A percentile compares a stretch with the other conserved stretches of the same genome.
Conservation (phyloP, 2,329 filamentous ascomycete genomes). For the Hypoxylon sp. region DNA sequence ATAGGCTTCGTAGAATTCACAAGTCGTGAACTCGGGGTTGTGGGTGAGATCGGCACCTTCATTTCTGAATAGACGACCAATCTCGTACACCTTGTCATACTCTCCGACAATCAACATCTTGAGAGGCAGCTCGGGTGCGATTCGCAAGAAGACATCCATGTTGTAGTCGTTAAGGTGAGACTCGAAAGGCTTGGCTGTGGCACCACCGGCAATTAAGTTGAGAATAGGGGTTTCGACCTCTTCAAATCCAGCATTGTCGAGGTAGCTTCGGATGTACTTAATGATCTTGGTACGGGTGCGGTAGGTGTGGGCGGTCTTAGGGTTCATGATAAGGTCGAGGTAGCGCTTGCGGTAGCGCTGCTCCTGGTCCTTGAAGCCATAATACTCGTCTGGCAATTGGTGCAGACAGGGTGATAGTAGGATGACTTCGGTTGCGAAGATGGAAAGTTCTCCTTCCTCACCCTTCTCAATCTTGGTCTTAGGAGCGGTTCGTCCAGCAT, state of each 20-base stretch:
- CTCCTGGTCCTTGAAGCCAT: conserved; percentile 95
- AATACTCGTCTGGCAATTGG: conserved; percentile 89
- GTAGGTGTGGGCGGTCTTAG: conserved; percentile 85
- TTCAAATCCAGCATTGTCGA: conserved; percentile 88
- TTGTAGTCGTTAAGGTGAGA: conserved; percentile 97
- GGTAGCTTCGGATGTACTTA: conserved; percentile 88
- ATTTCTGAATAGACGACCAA: conserved; percentile 96
- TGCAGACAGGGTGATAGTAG: conserved; percentile 93
- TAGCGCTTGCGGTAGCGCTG: conserved; percentile 94
- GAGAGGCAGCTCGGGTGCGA: conserved; percentile 95
- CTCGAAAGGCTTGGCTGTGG: conserved; percentile 93
- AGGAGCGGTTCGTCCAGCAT: conserved; percentile 86
- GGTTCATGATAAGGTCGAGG: conserved; percentile 97
- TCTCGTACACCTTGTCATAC: conserved; percentile 93
- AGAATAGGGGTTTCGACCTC: conserved; percentile 99
- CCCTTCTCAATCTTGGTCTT: conserved; percentile 86
- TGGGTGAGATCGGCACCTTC: conserved; percentile 93
- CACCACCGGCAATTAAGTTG: conserved; percentile 94
- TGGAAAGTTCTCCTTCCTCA: conserved; percentile 90
- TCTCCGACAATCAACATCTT: conserved; percentile 97
- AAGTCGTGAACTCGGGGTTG: conserved; percentile 98
- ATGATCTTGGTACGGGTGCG: conserved; percentile 90
- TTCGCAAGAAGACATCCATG: conserved; percentile 94
- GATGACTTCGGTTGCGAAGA: conserved; percentile 89
- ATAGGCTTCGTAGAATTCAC: conserved; percentile 97